A percentile compares a stretch with the other conserved stretches of the same genome.
phyloP scores from a whole-genome alignment of 768 basidiomycete genomes.

The Galerina marginata region DNA sequence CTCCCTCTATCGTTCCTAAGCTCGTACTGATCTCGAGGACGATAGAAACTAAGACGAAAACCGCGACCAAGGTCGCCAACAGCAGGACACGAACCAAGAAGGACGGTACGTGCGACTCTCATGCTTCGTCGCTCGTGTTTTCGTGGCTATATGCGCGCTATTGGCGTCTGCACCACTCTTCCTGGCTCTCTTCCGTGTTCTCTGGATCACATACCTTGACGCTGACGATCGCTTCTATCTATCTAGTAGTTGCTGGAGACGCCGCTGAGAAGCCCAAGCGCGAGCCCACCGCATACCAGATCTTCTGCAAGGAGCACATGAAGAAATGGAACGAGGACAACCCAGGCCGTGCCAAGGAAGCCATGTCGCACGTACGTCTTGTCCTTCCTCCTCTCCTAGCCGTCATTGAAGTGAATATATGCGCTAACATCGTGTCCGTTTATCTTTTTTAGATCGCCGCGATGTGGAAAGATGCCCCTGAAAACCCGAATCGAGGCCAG shows the following conservation, averaged over 20 bases:
- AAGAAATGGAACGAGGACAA: constrained; percentile 61
- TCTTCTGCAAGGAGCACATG: constrained; percentile 61
- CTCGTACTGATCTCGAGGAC: constrained; percentile 8
- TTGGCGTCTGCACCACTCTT: neutral
- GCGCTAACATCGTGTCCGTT: constrained; percentile 1
- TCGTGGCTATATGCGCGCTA: constrained; percentile 2
- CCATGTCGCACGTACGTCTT: constrained; percentile 50
- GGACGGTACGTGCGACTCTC: constrained; percentile 29
- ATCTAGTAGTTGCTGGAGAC: constrained; percentile 31
- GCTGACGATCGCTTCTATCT: neutral
- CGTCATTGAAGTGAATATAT: neutral
- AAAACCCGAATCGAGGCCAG: constrained; percentile 69
- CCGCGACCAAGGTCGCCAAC: constrained; percentile 60
- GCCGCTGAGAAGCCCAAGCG: constrained; percentile 56
- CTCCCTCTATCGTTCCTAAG: neutral
- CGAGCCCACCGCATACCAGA: constrained; percentile 62
- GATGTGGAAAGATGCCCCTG: constrained; percentile 62
- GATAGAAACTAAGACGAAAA: constrained; percentile 58
- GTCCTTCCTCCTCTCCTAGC: neutral
- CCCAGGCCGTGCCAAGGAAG: constrained; percentile 56
- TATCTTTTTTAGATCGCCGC: constrained; percentile 50
- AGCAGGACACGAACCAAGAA: constrained; percentile 43
- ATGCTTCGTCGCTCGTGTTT: neutral
- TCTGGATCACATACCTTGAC: constrained; percentile 1
- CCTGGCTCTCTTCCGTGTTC: neutral